Evolutionary conservation across 306 rosid species (phyloP), one percentile per base, ranked within the genome.

Genomic region (Dalbergia cochinchinensis): DNA sequence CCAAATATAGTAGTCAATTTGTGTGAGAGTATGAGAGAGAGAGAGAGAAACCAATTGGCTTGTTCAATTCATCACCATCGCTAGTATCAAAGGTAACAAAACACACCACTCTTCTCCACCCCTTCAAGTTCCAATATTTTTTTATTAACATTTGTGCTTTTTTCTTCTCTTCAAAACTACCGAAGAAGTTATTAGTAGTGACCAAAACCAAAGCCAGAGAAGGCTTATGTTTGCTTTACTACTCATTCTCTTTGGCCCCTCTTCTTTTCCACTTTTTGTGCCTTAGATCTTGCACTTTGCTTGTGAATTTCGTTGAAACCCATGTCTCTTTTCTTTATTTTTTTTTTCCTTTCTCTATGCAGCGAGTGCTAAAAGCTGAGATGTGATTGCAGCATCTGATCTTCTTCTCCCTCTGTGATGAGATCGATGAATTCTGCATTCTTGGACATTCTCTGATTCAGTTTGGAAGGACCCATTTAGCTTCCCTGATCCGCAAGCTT

Each of bases 1-100:
- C 98, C 97, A 89, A 87, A 82, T 69, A 78, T 83, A 86, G 86
- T 83, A 85, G 87, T 82, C 89, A 84, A 88, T 81, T 73, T 37
- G 66, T 66, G 73, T 65, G 71, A 76, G 35, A 76, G 84, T 84
- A 74, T 79, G 73, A 83, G 74, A 77, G 83, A 78, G 74, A n/a
- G 39, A n/a, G n/a, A 77, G 83, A 91, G 81, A 86, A 82, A 88
- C 86, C 75, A 88, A 65, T 42, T 42, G 9, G 18, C 57, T 50
- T 12, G 7, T 50, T 54, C 60, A n/a, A 15, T 18, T n/a, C 60
- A 8, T 86, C 85, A 42, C 80, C 89, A 88, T 88, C 89, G 78
- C 83, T 83, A 73, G 68, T 82, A 87, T 58, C 91, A 82, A 87
- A 86, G 80, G 71, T 86, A 73, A 78, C 85, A 47, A 71, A 6